Evolutionary conservation across 2,329 filamentous ascomycete species (phyloP), one percentile per base, ranked within the genome.

Genomic region (Cladorrhinum sp.): DNA sequence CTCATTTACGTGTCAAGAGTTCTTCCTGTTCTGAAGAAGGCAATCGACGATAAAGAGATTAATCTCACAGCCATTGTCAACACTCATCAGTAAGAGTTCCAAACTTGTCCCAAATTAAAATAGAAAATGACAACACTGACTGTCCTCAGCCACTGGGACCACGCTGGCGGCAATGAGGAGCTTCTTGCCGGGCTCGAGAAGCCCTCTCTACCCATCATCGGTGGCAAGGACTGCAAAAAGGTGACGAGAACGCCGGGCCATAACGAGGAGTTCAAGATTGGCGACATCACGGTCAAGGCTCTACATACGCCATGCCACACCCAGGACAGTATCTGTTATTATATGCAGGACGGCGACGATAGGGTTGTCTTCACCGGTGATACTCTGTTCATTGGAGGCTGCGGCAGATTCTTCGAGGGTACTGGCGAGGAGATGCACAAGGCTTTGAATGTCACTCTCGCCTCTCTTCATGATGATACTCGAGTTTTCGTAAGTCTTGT

Each of bases 251-350:
- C 89, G 0, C 94, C 94, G 0, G 76, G 78, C 2, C 85, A 98
- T 73, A 86, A 87, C 42, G 86, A 91, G 66, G 85, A 81, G 2
- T 96, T 97, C 80, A 88, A 85, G 65, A 86, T 99, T 64, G 95
- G 95, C 59, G 82, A 83, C 67, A 95, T 99, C 74, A 82, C 84
- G 14, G 89, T 97, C 60, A 94, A 85, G 72, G 90, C 91, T 23
- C 80, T 98, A n/a, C 90, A 98, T 76, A 99, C 95, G 12, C 95
- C 95, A 1, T 99, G 95, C 75, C 95, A 99, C 74, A 99, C 95
- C 1, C 93, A 97, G 78, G 95, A 99, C 78, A 97, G 93, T 75
- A 96, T 99, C 73, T 99, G 95, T 81, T 99, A 88, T 79, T 91
- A 87, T 68, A 87, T 95, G 80, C 86, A 96, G 75, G 94, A 99